Evolutionary conservation across 495 filamentous ascomycete genomes (phyloP).

Genomic region (Extremus antarcticus): DNA sequence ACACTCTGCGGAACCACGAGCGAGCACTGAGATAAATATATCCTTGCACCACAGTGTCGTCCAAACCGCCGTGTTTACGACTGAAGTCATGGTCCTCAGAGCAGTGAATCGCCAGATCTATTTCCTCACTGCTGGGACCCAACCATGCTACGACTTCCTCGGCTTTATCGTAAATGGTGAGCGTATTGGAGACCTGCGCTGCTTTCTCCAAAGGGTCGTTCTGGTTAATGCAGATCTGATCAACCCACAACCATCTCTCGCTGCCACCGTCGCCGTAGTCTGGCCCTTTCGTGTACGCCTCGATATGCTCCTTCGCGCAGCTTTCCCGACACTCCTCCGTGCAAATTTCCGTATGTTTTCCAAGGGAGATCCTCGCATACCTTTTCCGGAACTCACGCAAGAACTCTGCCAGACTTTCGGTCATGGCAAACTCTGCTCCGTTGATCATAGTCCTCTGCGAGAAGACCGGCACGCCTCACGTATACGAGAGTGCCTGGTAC

Average conservation of each 20-base stretch:
- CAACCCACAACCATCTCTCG: neutral
- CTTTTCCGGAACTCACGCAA: neutral
- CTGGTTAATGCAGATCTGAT: slow-evolving; percentile 23
- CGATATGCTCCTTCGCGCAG: too few species aligned
- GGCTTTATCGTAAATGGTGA: slow-evolving; percentile 23
- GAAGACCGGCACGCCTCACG: neutral
- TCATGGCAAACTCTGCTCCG: neutral
- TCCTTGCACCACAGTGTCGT: neutral
- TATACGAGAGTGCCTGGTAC: neutral
- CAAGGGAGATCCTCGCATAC: too few species aligned
- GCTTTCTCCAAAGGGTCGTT: slow-evolving; percentile 22
- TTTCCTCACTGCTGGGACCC: neutral
- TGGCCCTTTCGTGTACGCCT: too few species aligned
- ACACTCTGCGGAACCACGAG: neutral
- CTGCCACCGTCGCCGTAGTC: neutral
- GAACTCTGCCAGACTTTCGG: neutral
- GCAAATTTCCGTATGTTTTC: too few species aligned
- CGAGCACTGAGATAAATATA: neutral
- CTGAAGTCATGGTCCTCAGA: too few species aligned
- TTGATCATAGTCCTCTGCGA: neutral
- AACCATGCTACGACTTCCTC: slow-evolving; percentile 25
- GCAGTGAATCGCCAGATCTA: neutral
- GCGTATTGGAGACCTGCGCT: slow-evolving; percentile 26
- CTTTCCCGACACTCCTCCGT: too few species aligned
- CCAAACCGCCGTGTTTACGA: too few species aligned